These are phyloP conservation scores for Mariannaea elegans DNA, from an alignment of 2,329 filamentous ascomycete species.

Conservation along the genomic window DNA sequence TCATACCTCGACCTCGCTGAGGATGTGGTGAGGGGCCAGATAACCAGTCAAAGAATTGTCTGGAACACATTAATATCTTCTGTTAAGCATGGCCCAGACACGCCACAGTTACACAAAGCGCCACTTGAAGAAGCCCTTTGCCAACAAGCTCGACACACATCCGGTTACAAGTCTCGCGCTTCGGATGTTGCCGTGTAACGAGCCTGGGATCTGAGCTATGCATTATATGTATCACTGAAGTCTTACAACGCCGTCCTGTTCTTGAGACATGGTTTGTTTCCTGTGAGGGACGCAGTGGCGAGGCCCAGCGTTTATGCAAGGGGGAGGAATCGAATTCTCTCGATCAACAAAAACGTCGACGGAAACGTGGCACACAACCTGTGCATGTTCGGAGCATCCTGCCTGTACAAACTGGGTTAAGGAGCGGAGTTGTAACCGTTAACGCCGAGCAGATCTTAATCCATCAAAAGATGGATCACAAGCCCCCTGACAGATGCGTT, in stretches of 20 bases:
- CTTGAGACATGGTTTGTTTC: conserved; percentile 11
- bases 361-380: conserved; percentile 12
- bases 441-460: conserved; percentile 16
- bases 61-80: conserved; percentile 8
- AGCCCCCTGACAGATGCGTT: conserved; percentile 1
- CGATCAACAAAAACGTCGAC: neutral
- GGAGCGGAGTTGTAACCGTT: conserved; percentile 14
- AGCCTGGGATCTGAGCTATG: neutral
- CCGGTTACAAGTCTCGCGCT: conserved; percentile 15
- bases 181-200: conserved; percentile 1
- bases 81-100: conserved; percentile 10
- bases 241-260: conserved; percentile 8
- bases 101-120: conserved; percentile 14
- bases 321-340: neutral
- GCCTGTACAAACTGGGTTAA: neutral
- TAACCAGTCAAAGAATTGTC: conserved; percentile 1
- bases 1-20: neutral
- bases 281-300: neutral
- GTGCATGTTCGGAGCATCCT: neutral
- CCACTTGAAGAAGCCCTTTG: conserved; percentile 1
- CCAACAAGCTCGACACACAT: conserved; percentile 3
- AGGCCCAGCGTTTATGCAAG: conserved; percentile 9
- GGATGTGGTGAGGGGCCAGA: neutral
- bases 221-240: conserved; percentile 1
- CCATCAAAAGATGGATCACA: conserved; percentile 15